These are phyloP conservation scores for Phanerochaete sordida DNA, from an alignment of 768 basidiomycete species.

Conservation along the genomic window DNA sequence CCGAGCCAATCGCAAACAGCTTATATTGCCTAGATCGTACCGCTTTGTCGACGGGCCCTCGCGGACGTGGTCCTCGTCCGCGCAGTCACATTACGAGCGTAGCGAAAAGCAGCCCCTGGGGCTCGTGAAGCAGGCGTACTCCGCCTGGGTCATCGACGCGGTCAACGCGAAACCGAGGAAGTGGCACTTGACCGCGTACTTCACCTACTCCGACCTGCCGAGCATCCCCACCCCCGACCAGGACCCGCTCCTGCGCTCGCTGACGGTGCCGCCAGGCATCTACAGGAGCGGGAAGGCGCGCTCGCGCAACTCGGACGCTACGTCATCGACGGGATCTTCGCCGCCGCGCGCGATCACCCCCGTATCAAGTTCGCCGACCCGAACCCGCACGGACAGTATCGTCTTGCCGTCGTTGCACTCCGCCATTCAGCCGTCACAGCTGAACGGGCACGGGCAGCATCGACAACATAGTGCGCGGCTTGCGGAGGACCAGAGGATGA, in stretches of 20 bases:
- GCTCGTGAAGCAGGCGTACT: constrained; percentile 71
- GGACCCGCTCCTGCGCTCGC: constrained; percentile 31
- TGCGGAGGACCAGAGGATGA: constrained; percentile 59
- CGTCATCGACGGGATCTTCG: constrained; percentile 22
- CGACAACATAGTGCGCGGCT: constrained; percentile 33
- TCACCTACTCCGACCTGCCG: constrained; percentile 36
- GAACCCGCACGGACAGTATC: constrained; percentile 19
- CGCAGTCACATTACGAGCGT: constrained; percentile 55
- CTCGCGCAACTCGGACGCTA: constrained; percentile 31
- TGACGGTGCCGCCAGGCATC: constrained; percentile 35
- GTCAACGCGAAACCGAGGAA: constrained; percentile 49
- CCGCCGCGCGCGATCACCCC: constrained; percentile 20
- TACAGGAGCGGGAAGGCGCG: constrained; percentile 40
- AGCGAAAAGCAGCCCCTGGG: constrained; percentile 50
- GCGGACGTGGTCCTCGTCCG: constrained; percentile 45
- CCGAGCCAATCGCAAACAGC: constrained; percentile 9
- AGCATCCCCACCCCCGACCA: constrained; percentile 35
- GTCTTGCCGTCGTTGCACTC: constrained; percentile 40
- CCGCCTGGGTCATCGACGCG: constrained; percentile 51
- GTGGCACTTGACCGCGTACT: constrained; percentile 59
- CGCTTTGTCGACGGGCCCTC: constrained; percentile 58
- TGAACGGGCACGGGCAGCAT: constrained; percentile 25
- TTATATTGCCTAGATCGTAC: constrained; percentile 27
- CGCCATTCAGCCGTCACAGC: constrained; percentile 29
- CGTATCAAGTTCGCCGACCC: constrained; percentile 12